Conservation (phyloP, 2,329 filamentous ascomycete species). For the Penicillium aurantiogriseum region DNA sequence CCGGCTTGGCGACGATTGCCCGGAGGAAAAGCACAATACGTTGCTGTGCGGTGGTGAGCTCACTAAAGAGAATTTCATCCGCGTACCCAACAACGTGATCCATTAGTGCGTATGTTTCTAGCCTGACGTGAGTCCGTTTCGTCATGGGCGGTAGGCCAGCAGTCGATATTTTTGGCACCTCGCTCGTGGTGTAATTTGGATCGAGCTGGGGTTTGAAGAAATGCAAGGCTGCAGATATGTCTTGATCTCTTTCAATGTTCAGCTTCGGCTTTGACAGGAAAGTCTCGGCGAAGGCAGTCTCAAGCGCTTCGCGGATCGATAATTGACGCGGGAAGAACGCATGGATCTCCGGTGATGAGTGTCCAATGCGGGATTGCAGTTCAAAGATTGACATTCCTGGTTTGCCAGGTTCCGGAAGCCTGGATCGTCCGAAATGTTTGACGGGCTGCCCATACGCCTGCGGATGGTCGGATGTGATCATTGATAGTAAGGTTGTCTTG, state of each 20-base stretch:
- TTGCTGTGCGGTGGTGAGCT: conserved; percentile 56
- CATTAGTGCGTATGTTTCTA: conserved; percentile 4
- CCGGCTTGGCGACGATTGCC: conserved; percentile 74
- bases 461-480: conserved; percentile 93
- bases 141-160: conserved; percentile 22
- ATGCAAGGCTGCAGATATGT: conserved; percentile 66
- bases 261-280: conserved; percentile 71
- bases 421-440: conserved; percentile 76
- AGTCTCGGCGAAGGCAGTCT: conserved; percentile 88
- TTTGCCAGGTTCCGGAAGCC: conserved; percentile 70
- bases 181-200: conserved; percentile 42
- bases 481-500: conserved; percentile 89
- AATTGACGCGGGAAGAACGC: conserved; percentile 82
- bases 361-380: conserved; percentile 82
- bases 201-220: conserved; percentile 82
- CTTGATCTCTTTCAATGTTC: conserved; percentile 53
- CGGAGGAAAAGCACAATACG: conserved; percentile 81
- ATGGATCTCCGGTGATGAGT: conserved; percentile 92
- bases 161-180: conserved; percentile 17
- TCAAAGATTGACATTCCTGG: conserved; percentile 87
- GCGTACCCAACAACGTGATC: conserved; percentile 60
- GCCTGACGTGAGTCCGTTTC: not conserved
- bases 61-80: conserved; percentile 72
- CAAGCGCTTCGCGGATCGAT: conserved; percentile 70
- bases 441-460: conserved; percentile 90